These are phyloP conservation scores for Myxozyma vanderwaltii DNA, from an alignment of 805 yeast species.

Conservation along the genomic window DNA sequence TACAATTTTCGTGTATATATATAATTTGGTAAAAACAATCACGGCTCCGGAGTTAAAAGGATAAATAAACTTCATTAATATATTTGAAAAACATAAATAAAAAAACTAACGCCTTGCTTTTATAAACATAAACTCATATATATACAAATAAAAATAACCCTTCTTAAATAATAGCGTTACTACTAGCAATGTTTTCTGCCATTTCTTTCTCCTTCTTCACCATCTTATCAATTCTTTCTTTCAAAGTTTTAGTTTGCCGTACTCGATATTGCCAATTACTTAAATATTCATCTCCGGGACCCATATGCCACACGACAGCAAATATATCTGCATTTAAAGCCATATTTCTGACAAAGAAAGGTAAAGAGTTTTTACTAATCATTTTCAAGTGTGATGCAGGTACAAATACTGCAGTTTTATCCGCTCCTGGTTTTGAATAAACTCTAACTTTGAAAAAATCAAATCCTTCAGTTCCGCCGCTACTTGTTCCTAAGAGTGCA, in stretches of 20 bases:
- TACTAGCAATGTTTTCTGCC: not conserved
- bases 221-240: conserved; percentile 38
- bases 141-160: not conserved
- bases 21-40: too few relatives aligned
- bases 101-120: not conserved
- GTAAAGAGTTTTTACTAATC: conserved; percentile 59
- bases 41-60: too few relatives aligned
- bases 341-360: conserved; percentile 66
- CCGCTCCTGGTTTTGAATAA: conserved; percentile 14
- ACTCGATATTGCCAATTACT: conserved; percentile 71
- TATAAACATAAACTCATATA: not conserved
- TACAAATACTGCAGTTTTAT: conserved; percentile 18
- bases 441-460: conserved; percentile 30
- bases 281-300: conserved; percentile 51
- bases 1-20: too few relatives aligned
- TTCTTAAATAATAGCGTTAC: not conserved
- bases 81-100: not conserved
- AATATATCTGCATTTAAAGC: conserved; percentile 68
- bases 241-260: conserved; percentile 52
- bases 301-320: conserved; percentile 71
- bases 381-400: conserved; percentile 77
- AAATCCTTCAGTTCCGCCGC: conserved; percentile 9
- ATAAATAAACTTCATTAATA: not conserved
- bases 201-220: conserved; percentile 2
- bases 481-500: conserved; percentile 16